Percentiles rank a stretch among this genome's conserved stretches.
Conservation (phyloP, 73 alveolate genomes). For the Paramecium sexaurelia region DNA sequence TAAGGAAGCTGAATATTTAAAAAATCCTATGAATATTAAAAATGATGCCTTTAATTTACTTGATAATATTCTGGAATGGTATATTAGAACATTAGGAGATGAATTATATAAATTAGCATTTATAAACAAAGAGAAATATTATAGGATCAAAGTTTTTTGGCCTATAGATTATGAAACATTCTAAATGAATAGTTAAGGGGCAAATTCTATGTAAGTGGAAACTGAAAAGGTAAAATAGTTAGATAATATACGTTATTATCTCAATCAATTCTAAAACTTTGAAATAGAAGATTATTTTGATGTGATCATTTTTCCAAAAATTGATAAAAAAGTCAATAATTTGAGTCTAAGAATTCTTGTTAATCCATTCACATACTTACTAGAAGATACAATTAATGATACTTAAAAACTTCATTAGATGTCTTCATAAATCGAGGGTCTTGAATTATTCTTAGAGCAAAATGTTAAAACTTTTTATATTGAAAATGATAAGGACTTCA, state of each 20-base stretch:
- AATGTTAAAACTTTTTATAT: not conserved
- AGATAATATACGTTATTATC: not conserved
- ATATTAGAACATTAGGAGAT: slow-evolving; percentile 21
- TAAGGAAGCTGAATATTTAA: not conserved
- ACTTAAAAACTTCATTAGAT: not conserved
- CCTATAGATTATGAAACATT: not conserved
- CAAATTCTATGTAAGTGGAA: not conserved
- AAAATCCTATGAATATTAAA: not conserved
- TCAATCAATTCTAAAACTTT: not conserved
- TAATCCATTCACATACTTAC: not conserved
- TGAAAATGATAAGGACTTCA: not conserved
- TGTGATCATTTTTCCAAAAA: not conserved
- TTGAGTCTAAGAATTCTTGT: not conserved
- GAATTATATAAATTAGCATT: slow-evolving; percentile 29
- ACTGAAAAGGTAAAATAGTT: not conserved
- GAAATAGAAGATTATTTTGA: slow-evolving; percentile 48
- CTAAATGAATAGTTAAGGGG: not conserved
- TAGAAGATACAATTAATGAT: not conserved
- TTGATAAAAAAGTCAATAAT: not conserved
- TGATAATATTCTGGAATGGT: slow-evolving; percentile 6
- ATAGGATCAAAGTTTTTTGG: slow-evolving; percentile 7
- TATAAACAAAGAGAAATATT: not conserved
- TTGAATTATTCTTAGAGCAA: not conserved
- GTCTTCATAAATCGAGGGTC: not conserved
- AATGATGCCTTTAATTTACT: not conserved